A percentile compares a stretch with the other conserved stretches of the same genome.
phyloP scores from a whole-genome alignment of 2,329 filamentous ascomycete genomes.

The Neonectria coccinea region DNA sequence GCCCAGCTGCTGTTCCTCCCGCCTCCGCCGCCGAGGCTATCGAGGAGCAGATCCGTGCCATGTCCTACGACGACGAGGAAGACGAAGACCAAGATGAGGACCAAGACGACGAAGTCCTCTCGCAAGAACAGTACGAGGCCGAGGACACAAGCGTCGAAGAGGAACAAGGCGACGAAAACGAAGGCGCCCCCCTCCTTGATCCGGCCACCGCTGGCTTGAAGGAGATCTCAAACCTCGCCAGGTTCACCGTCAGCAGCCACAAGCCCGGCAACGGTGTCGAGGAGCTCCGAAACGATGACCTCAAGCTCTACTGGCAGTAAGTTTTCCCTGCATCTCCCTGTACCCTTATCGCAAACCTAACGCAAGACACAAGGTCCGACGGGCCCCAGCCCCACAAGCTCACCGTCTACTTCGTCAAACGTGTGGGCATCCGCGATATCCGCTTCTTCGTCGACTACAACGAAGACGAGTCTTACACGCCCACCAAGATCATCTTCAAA shows the following conservation, averaged over 20 bases:
- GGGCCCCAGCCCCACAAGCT: slow-evolving; percentile 85
- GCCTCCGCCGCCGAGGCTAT: slow-evolving; percentile 28
- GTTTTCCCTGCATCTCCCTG: slow-evolving; percentile 42
- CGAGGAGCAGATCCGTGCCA: slow-evolving; percentile 48
- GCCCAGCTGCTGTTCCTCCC: slow-evolving; percentile 41
- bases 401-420: slow-evolving; percentile 87
- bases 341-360: neutral
- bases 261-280: slow-evolving; percentile 85
- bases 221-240: slow-evolving; percentile 86
- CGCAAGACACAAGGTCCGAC: slow-evolving; percentile 71
- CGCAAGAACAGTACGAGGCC: slow-evolving; percentile 49
- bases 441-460: slow-evolving; percentile 92
- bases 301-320: slow-evolving; percentile 83
- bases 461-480: slow-evolving; percentile 95
- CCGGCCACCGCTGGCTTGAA: slow-evolving; percentile 71
- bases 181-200: slow-evolving; percentile 61
- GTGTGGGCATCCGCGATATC: slow-evolving; percentile 81
- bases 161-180: slow-evolving; percentile 55
- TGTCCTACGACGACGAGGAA: slow-evolving; percentile 43
- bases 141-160: slow-evolving; percentile 49
- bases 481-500: slow-evolving; percentile 88
- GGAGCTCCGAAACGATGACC: slow-evolving; percentile 79
- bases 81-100: slow-evolving; percentile 39
- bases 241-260: slow-evolving; percentile 84
- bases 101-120: slow-evolving; percentile 42